Evolutionary conservation across 192 early-diverging fungal genomes (phyloP), one percentile per base, ranked within the genome.

Genomic region (Jimgerdemannia flammicorona): DNA sequence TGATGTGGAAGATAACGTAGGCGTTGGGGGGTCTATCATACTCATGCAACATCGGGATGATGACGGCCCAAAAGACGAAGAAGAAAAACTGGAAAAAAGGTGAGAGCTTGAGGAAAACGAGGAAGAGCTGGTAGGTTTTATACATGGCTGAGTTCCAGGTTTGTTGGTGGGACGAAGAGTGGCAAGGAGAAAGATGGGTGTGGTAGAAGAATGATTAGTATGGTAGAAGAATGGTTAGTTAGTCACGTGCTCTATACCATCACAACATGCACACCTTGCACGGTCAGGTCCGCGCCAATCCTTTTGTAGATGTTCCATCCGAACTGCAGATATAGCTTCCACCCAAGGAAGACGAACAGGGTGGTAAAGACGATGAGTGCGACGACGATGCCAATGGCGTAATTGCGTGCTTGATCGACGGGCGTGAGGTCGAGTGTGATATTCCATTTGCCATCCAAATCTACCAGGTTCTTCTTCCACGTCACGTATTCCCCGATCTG

Each of bases 251-350:
- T 10, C 29, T 29, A 29, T 29, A 29, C 29, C 29, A 29, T 29
- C 29, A 29, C 29, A 29, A 29, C 29, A 29, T 29, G 40, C 67
- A 14, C 40, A 68, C 67, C 29, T 41, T 68, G 67, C 67, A 68
- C 9, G 7, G 9, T 7, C 40, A 68, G 67, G 19, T 68, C 67
- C 29, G 67, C 67, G 9, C 67, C 67, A 9, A 68, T 68, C 19
- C 67, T 20, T 2, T 41, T 20, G 40, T 68, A 68, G 19, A 68
- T 68, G 29, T 68, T 68, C 67, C 67, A 68, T 40, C 67, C 67
- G 9, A 68, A 68, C 40, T 68, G 9, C 40, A 20, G 67, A 68
- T 40, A 40, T 9, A 68, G 67, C 19, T 68, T 68, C 6, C 18
- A 68, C 40, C 67, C 67, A 14, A 59, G 49, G 49, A 59, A 59